Base-by-base conservation (phyloP, 208 protist genomes). In the Leishmania amazonensis region DNA sequence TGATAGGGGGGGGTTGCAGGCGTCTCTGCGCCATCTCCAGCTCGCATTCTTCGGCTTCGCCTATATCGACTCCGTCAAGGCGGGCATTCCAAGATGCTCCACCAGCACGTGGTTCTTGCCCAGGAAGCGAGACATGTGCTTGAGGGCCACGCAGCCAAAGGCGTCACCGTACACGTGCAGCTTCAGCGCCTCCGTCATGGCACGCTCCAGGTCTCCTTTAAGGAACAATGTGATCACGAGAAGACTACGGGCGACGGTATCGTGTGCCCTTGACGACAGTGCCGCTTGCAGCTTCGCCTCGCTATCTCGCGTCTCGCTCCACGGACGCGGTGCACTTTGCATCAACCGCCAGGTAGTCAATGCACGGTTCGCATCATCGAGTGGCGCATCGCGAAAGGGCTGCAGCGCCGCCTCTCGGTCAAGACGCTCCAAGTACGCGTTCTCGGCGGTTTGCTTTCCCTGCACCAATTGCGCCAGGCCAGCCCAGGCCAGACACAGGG, bases 221-320 rank as follows among this genome's bases (percentile, higher is more conserved):
- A 97, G 80, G 76, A 97, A 97, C 1, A 96, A 73, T 0, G 95
- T 96, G 42, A 96, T 85, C n/a, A 96, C 89, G 57, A 96, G 88
- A n/a, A 93, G 73, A 17, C 87, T 86, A 31, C 95, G 91, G 17
- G 79, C 57, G 19, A 72, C 58, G 53, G 82, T 51, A 67, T 94
- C 93, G 0, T 86, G 76, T 24, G 95, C 91, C 6, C 85, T 76
- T 13, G 24, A 45, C 7, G 45, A 57, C 8, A 97, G 85, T 47
- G 74, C 72, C 2, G 49, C 88, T 40, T 70, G 64, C 40, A 97
- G 87, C 81, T 80, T 86, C 58, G 80, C 81, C 78, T 91, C 79
- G 64, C 95, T 96, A 79, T 91, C 91, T 49, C 75, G 78, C n/a
- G 86, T 85, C 65, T 89, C 88, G 28, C 49, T 75, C 92, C 93